Conservation (phyloP, 768 basidiomycete genomes). For the Boletales sp. region DNA sequence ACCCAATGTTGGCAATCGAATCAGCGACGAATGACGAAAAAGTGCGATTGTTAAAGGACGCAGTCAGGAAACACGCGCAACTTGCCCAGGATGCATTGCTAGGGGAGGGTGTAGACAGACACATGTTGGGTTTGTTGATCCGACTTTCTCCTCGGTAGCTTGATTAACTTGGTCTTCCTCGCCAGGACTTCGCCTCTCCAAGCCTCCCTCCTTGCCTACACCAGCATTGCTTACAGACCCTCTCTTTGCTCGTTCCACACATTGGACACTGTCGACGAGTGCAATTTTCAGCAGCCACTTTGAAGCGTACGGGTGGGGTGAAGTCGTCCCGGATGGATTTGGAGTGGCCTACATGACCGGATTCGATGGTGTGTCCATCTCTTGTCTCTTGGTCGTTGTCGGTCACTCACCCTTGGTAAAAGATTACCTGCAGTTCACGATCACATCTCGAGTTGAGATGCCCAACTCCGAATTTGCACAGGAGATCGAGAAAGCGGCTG, state of each 20-base stretch:
- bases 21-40: slow-evolving; percentile 36
- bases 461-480: slow-evolving; percentile 69
- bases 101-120: slow-evolving; percentile 81
- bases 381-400: not conserved
- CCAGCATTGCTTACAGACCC: slow-evolving; percentile 77
- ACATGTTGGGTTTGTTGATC: slow-evolving; percentile 66
- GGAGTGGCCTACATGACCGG: slow-evolving; percentile 96
- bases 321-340: slow-evolving; percentile 92
- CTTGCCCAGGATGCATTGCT: slow-evolving; percentile 64
- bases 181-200: slow-evolving; percentile 66
- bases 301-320: slow-evolving; percentile 89
- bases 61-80: slow-evolving; percentile 59
- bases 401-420: slow-evolving; percentile 4
- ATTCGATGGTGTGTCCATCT: slow-evolving; percentile 53
- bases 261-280: slow-evolving; percentile 90
- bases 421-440: slow-evolving; percentile 83
- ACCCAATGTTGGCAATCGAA: too few species aligned
- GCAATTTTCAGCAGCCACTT: slow-evolving; percentile 86
- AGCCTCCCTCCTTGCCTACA: slow-evolving; percentile 56
- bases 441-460: slow-evolving; percentile 85
- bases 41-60: slow-evolving; percentile 53
- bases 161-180: not conserved
- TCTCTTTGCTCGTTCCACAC: slow-evolving; percentile 62
- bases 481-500: slow-evolving; percentile 61
- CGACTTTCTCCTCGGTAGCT: not conserved